Conservation (phyloP, 2,329 filamentous ascomycete genomes). For the Fusarium sp. region DNA sequence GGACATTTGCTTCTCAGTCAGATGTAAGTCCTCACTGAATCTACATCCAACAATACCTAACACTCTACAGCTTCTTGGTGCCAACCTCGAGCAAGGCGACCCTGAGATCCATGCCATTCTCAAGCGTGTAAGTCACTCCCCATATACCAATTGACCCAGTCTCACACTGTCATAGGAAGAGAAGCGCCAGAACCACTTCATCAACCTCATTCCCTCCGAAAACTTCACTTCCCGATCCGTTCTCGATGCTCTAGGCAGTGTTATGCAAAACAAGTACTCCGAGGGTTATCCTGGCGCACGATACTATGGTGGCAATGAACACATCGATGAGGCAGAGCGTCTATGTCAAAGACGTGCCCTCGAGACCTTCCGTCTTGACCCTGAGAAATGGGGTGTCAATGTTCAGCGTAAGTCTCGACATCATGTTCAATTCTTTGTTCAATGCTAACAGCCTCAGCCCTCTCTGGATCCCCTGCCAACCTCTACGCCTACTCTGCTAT, state of each 20-base stretch:
- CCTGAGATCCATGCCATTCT: constrained; percentile 85
- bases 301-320: constrained; percentile 95
- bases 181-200: constrained; percentile 92
- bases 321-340: constrained; percentile 87
- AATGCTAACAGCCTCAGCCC: constrained; percentile 53
- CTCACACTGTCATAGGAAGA: constrained; percentile 72
- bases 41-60: not conserved
- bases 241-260: constrained; percentile 85
- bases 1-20: constrained; percentile 36
- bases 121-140: constrained; percentile 71
- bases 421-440: not conserved
- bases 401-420: constrained; percentile 74
- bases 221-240: constrained; percentile 93
- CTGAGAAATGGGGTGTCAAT: constrained; percentile 93
- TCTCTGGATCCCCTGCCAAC: constrained; percentile 77
- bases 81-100: constrained; percentile 81
- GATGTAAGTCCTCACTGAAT: constrained; percentile 17
- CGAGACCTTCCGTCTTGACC: constrained; percentile 81
- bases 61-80: constrained; percentile 73
- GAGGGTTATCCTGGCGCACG: constrained; percentile 94
- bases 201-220: constrained; percentile 92
- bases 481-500: constrained; percentile 93
- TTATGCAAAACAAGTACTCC: constrained; percentile 98
- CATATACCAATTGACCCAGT: not conserved
- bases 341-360: constrained; percentile 88